A percentile compares a stretch with the other conserved stretches of the same genome.
Conservation (phyloP, 306 rosid genomes). For the Geum urbanum region DNA sequence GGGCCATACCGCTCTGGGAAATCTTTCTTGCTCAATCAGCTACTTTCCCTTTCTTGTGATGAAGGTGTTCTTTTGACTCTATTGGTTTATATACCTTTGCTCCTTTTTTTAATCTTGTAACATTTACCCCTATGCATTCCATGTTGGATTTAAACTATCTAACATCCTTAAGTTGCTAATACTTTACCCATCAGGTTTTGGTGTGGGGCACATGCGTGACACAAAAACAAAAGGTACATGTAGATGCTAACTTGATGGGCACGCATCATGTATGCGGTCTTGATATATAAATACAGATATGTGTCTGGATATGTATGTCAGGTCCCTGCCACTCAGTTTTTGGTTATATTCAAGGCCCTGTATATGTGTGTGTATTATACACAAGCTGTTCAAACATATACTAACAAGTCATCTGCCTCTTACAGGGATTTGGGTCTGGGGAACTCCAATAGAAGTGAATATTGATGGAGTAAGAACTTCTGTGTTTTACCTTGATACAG, state of each 20-base stretch:
- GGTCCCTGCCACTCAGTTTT: too few relatives aligned
- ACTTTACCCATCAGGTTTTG: slow-evolving; percentile 61
- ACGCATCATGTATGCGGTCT: slow-evolving; percentile 21
- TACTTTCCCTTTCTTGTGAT: slow-evolving; percentile 92
- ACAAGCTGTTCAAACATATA: background rate
- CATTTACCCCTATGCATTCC: slow-evolving; percentile 8
- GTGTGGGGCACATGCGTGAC: slow-evolving; percentile 98
- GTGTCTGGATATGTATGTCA: background rate
- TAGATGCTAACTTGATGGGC: slow-evolving; percentile 26
- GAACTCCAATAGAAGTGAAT: slow-evolving; percentile 72
- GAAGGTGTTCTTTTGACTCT: slow-evolving; percentile 54
- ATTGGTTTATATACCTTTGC: slow-evolving; percentile 16
- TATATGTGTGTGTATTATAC: background rate
- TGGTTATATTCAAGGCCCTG: too few relatives aligned
- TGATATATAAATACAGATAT: background rate
- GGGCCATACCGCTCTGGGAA: slow-evolving; percentile 98
- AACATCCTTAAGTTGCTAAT: background rate
- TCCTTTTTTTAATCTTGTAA: slow-evolving; percentile 11
- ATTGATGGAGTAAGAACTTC: slow-evolving; percentile 85
- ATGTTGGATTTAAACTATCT: slow-evolving; percentile 22
- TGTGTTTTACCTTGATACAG: slow-evolving; percentile 87
- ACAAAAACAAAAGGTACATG: slow-evolving; percentile 84
- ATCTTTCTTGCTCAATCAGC: slow-evolving; percentile 92
- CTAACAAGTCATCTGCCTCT: slow-evolving; percentile 16
- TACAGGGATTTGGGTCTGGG: slow-evolving; percentile 98